Conservation (phyloP, 768 basidiomycete species). For the Tricholoma saponaceum region DNA sequence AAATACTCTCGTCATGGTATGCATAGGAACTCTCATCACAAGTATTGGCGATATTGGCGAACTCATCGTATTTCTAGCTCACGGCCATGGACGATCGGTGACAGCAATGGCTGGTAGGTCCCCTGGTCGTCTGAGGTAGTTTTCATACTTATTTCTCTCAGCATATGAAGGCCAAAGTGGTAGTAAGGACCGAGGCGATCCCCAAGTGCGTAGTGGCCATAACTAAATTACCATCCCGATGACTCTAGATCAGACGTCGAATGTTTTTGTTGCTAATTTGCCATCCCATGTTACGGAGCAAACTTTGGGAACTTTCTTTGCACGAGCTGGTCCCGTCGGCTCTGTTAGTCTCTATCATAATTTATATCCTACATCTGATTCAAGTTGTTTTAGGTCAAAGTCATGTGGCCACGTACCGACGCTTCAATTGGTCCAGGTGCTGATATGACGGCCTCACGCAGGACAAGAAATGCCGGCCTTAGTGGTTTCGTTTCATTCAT, state of each 20-base stretch:
- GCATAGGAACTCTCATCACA: neutral
- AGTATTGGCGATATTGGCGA: constrained; percentile 1
- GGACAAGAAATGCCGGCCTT: constrained; percentile 69
- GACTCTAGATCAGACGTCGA: constrained; percentile 65
- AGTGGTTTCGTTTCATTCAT: constrained; percentile 98
- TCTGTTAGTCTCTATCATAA: constrained; percentile 48
- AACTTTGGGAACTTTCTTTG: constrained; percentile 85
- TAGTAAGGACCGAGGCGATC: constrained; percentile 85
- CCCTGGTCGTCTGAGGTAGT: neutral
- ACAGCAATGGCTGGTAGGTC: constrained; percentile 83
- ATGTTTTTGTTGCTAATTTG: constrained; percentile 93
- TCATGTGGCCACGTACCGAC: constrained; percentile 98
- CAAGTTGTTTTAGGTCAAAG: constrained; percentile 62
- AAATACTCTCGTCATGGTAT: constrained; percentile 69
- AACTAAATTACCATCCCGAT: constrained; percentile 12
- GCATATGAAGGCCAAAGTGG: constrained; percentile 92
- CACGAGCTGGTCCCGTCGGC: constrained; percentile 87
- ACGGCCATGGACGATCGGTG: constrained; percentile 68
- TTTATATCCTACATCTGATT: neutral
- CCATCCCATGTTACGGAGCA: constrained; percentile 86
- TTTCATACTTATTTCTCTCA: constrained; percentile 15
- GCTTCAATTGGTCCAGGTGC: constrained; percentile 61
- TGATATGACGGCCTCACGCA: constrained; percentile 70
- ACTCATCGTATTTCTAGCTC: constrained; percentile 30
- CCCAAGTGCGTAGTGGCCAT: constrained; percentile 47